These are phyloP conservation scores for Mycena alexandri DNA, from an alignment of 768 basidiomycete species.

Conservation along the genomic window DNA sequence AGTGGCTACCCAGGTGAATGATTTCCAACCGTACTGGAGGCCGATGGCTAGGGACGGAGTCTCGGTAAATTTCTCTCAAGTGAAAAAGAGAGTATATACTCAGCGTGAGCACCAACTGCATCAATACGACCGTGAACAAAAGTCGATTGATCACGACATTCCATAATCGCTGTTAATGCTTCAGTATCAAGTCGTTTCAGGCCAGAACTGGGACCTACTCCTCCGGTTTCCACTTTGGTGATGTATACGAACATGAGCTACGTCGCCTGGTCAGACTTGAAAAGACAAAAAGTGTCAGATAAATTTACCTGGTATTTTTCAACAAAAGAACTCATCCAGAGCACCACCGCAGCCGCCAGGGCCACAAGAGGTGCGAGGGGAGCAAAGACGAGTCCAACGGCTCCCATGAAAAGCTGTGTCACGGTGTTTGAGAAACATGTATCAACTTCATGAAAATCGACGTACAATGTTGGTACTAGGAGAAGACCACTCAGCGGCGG, in stretches of 20 bases:
- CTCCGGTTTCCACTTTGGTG: conserved; percentile 92
- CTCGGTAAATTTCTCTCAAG: conserved; percentile 1
- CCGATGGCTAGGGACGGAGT: conserved; percentile 74
- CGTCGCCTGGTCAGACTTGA: neutral
- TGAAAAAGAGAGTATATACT: conserved; percentile 66
- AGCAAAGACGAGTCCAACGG: conserved; percentile 95
- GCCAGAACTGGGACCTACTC: conserved; percentile 64
- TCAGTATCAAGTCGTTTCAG: neutral
- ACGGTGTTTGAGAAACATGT: neutral
- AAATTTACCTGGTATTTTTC: conserved; percentile 81
- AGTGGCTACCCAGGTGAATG: conserved; percentile 85
- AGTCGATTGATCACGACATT: conserved; percentile 94
- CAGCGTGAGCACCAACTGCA: conserved; percentile 89
- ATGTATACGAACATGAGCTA: conserved; percentile 95
- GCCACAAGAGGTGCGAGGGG: conserved; percentile 93
- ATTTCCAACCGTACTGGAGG: conserved; percentile 79
- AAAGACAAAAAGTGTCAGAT: neutral
- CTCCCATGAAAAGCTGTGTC: conserved; percentile 83
- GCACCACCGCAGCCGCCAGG: conserved; percentile 84
- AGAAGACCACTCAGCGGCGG: conserved; percentile 27
- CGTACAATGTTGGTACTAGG: conserved; percentile 70
- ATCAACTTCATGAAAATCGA: conserved; percentile 35
- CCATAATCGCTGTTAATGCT: conserved; percentile 79
- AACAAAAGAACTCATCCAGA: conserved; percentile 89
- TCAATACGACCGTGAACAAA: conserved; percentile 80